Evolutionary conservation across 2,329 filamentous ascomycete genomes (phyloP), one percentile per base, ranked within the genome.

Genomic region (Aureobasidium vineae): DNA sequence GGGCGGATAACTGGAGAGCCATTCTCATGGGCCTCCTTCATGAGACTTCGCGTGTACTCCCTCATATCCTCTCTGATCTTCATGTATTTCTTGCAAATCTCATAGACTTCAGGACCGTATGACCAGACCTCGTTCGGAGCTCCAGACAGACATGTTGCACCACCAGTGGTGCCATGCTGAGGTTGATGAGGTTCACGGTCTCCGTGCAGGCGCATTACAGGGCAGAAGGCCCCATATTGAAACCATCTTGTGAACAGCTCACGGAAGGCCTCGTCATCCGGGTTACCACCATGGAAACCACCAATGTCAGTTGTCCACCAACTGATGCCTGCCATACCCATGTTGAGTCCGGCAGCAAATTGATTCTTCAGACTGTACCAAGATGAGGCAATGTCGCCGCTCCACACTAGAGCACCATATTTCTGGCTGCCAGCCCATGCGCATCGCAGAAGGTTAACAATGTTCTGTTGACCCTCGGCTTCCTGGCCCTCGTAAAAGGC

Each of bases 271-370:
- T 78, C 75, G 54, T 87, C 82, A 0, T 78, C 73, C 0, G 86
- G 85, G 68, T 87, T 80, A 0, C 87, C 87, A 5, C 87, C 87
- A 71, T 89, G 87, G 71, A 90, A 90, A 0, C 88, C 88, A 1
- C 88, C 87, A 63, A 90, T 89, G 70, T 90, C 87, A 0, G 87
- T 90, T 0, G 87, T 90, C 85, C 86, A 90, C 86, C 86, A 89
- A 0, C 86, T 82, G 11, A 89, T 80, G 0, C 87, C 87, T 0
- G 85, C 80, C 5, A 89, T 76, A 0, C 86, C 87, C 84, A 88
- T 88, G 72, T 88, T 87, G 23, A 90, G 76, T 0, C 87, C 87
- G 0, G 87, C 87, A 0, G 85, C 80, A 2, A 89, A 77, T 72
- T 90, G 86, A 67, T 84, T 82, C 3, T 84, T 80, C 56, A 89